Evolutionary conservation across 768 basidiomycete genomes (phyloP), one percentile per base, ranked within the genome.

Genomic region (Russula vinacea): DNA sequence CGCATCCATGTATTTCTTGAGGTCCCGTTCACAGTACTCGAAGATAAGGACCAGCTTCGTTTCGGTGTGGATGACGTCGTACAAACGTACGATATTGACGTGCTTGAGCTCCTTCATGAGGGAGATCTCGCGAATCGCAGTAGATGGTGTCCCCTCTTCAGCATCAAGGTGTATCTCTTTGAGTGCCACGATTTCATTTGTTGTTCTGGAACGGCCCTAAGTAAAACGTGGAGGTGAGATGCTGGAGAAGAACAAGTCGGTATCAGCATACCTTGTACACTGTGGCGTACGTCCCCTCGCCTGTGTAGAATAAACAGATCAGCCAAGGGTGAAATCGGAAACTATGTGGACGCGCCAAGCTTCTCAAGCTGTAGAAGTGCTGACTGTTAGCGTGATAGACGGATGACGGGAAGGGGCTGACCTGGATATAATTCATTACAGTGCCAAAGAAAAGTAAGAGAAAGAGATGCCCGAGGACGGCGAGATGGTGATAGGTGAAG

Each of bases 71-170:
- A 98, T 98, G 55, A 99, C 97, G 75, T 98, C 97, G 79, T 98
- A 89, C 22, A 99, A 84, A 71, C 97, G 87, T 73, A 99, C 93
- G 73, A 99, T 96, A 78, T 99, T 99, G 79, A 92, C 87, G 71
- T 99, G 97, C 76, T 97, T 97, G 72, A 99, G 87, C 74, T 99
- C 97, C 75, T 99, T 98, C 95, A 98, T 98, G 69, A 98, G 84
- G 47, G 92, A 95, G 71, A 99, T 98, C 81, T 99, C 97, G 53
- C 97, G 89, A 74, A 99, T 99, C 60, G 97, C 97, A 16, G 97
- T 99, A 52, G 92, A 94, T 37, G 97, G 97, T 0, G 97, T 99
- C 39, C 97, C 97, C 78, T 99, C 97, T 76, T 99, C 97, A 5
- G 97, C 92, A 79, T 99, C 97, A 65, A 99, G 89, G 72, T 98